phyloP scores from a whole-genome alignment of 2,329 filamentous ascomycete species.

The Diaporthe sp. region DNA sequence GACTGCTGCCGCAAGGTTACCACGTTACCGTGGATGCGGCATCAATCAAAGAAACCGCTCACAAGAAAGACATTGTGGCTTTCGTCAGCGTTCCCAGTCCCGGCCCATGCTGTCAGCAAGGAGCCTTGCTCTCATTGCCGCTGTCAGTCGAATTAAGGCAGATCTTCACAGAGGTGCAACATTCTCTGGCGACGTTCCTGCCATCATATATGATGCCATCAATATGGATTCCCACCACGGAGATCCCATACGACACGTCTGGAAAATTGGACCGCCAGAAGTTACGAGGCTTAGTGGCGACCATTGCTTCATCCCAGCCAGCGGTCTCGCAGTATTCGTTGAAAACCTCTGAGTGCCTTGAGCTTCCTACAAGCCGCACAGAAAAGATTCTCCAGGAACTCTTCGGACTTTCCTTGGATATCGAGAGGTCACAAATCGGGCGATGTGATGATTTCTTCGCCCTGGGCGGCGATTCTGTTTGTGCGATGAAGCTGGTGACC shows the following conservation, averaged over 20 bases:
- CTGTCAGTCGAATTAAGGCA: neutral
- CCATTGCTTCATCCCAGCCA: neutral
- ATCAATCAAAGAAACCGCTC: neutral
- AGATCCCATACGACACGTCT: neutral
- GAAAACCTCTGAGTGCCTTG: neutral
- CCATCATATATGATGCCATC: neutral
- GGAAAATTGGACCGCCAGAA: neutral
- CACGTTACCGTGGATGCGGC: neutral
- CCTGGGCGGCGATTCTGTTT: neutral
- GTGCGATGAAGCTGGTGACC: neutral
- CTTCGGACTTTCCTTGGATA: neutral
- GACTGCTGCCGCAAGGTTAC: neutral
- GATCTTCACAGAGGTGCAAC: neutral
- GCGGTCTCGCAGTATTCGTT: neutral
- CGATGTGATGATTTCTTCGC: neutral
- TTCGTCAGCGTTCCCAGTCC: neutral
- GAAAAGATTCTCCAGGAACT: neutral
- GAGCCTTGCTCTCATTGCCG: neutral
- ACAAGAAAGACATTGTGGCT: neutral
- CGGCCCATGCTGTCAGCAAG: neutral
- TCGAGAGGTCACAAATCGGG: neutral
- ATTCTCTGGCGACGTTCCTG: neutral
- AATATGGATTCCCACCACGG: neutral
- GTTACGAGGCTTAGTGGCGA: neutral
- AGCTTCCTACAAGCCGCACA: neutral